Conservation (phyloP, 2,329 filamentous ascomycete species). For the Alternaria gaisen region DNA sequence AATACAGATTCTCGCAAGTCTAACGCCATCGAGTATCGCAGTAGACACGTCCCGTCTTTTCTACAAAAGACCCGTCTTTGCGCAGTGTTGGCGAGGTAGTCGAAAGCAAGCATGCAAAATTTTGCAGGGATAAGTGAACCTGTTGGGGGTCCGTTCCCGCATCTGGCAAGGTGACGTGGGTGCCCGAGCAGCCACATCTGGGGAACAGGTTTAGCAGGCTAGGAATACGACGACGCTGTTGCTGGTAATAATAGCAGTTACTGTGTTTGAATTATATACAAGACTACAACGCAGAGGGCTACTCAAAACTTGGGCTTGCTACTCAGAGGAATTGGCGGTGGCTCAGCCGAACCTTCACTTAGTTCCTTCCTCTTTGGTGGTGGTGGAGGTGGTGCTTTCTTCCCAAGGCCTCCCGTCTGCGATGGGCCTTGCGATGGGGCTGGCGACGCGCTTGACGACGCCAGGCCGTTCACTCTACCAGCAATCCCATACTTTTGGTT, state of each 20-base stretch:
- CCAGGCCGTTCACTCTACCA: constrained; percentile 58
- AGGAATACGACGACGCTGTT: background rate
- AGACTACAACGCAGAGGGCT: background rate
- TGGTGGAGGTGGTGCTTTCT: constrained; percentile 67
- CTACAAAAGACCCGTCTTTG: background rate
- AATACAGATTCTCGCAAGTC: constrained; percentile 22
- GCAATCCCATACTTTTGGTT: constrained; percentile 70
- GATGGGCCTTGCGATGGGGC: constrained; percentile 34
- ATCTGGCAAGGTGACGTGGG: constrained; percentile 1
- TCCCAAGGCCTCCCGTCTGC: constrained; percentile 50
- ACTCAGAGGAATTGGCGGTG: constrained; percentile 65
- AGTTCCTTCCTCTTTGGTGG: constrained; percentile 65
- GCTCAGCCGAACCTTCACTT: constrained; percentile 49
- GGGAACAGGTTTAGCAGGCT: background rate
- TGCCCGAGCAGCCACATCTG: constrained; percentile 5
- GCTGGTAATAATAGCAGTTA: background rate
- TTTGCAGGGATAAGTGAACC: constrained; percentile 12
- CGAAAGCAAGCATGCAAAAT: background rate
- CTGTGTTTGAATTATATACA: background rate
- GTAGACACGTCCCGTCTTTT: background rate
- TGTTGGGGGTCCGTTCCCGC: constrained; percentile 12
- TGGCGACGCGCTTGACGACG: constrained; percentile 33
- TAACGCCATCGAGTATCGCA: constrained; percentile 19
- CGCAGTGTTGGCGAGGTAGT: background rate
- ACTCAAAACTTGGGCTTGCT: constrained; percentile 62